Base-by-base conservation (phyloP, 176 grass and related monocot species). In the Echinochloa phyllopogon region DNA sequence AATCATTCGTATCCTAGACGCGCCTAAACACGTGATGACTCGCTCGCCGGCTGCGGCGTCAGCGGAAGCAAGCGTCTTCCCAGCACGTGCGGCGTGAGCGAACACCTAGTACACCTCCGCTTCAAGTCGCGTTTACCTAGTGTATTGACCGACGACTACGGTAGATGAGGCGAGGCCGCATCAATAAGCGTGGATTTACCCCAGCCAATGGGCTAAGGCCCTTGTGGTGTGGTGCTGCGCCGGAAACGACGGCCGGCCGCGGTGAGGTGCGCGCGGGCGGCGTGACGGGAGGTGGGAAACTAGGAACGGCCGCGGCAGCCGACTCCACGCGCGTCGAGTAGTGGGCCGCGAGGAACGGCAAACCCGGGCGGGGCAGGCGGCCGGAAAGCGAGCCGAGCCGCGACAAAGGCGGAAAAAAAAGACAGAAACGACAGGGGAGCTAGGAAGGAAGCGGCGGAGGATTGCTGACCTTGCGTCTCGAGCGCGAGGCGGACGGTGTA, bases 401-500 rank as follows among this genome's bases (percentile, higher is more conserved):
- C 47, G 70, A 51, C 23, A 17, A 74, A 18, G 49, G 48, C 29
- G n/a, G 27, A 15, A 9, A 11, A 1, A 2, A 23, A 36, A 6
- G 29, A 39, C 33, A n/a, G 27, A 6, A 33, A 24, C 0, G 17
- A 23, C 44, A 6, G 38, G 37, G 74, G 5, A 4, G 73, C 52
- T 41, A 14, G 21, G 12, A 24, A 45, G 23, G 4, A 0, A 3
- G 41, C 25, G 24, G 40, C 16, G 2, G 25, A 2, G 17, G 65
- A 6, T 1, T 2, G 15, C 90, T 78, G 64, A 98, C 95, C 95
- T 90, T 98, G 93, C 25, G 87, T 94, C 73, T 98, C 96, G 45
- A 98, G 93, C 69, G 93, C 93, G 85, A 98, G 91, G 81, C 89
- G 88, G 37, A 98, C 96, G 88, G 85, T 90, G 93, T 98, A 98